Evolutionary conservation across 805 yeast species (phyloP).

Genomic region (Saccharomyces paradoxus): DNA sequence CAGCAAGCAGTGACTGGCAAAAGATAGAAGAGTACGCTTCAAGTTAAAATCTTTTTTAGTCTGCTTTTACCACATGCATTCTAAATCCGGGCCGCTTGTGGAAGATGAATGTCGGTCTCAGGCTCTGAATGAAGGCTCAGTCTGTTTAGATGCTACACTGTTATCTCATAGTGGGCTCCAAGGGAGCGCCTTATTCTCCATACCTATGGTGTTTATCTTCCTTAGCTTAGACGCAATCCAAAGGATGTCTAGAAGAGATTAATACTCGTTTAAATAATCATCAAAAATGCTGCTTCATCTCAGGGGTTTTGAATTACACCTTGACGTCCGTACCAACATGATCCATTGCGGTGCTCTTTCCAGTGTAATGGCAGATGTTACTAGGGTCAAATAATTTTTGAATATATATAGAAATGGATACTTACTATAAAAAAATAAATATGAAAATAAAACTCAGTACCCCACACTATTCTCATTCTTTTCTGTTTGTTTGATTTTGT

Average conservation of each 20-base stretch:
- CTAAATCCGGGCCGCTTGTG: no score
- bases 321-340: neutral
- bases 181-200: no score
- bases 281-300: no score
- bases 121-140: no score
- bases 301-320: neutral
- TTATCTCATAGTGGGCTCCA: no score
- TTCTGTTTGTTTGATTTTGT: neutral
- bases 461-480: neutral
- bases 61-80: no score
- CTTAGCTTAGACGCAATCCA: no score
- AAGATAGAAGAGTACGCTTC: neutral
- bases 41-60: neutral
- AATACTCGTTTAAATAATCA: neutral
- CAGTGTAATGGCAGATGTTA: neutral
- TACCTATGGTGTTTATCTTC: no score
- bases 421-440: neutral
- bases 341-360: neutral
- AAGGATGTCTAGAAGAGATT: no score
- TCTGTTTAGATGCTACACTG: no score
- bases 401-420: neutral
- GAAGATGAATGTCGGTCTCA: no score
- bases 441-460: neutral
- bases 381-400: neutral
- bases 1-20: neutral